A percentile compares a stretch with the other conserved stretches of the same genome.
These are phyloP conservation scores for Pythium aristosporum DNA, from an alignment of 352 stramenopile genomes.

Conservation along the genomic window DNA sequence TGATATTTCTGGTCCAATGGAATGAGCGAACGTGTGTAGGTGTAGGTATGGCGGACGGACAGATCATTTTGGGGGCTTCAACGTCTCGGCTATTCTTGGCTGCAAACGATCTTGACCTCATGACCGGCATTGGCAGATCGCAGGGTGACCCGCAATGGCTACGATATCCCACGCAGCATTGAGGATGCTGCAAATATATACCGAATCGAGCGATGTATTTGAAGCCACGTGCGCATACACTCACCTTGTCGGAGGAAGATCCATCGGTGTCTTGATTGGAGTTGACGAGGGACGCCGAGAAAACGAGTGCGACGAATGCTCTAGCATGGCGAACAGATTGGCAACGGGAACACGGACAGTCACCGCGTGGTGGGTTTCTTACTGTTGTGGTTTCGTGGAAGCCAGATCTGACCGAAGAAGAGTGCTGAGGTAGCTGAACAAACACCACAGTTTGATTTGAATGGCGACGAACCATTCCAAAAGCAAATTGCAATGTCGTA, in stretches of 20 bases:
- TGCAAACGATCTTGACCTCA: slow-evolving; percentile 27
- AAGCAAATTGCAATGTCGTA: neutral
- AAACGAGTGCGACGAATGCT: slow-evolving; percentile 27
- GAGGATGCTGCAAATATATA: neutral
- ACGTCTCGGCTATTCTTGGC: slow-evolving; percentile 7
- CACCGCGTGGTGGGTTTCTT: neutral
- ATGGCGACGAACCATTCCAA: neutral
- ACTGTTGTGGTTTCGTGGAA: slow-evolving; percentile 8
- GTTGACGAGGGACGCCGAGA: slow-evolving; percentile 24
- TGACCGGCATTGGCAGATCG: slow-evolving; percentile 1
- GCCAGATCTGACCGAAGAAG: slow-evolving; percentile 5
- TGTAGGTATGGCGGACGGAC: slow-evolving; percentile 7
- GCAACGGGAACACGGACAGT: neutral
- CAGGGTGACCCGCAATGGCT: slow-evolving; percentile 17
- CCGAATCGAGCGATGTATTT: neutral
- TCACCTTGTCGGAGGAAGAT: slow-evolving; percentile 6
- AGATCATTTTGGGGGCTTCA: slow-evolving; percentile 9
- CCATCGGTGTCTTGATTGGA: neutral
- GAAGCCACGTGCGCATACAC: neutral
- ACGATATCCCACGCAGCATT: slow-evolving; percentile 1
- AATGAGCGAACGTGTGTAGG: slow-evolving; percentile 1
- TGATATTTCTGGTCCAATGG: slow-evolving; percentile 9
- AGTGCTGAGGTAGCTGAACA: slow-evolving; percentile 19
- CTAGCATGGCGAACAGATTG: slow-evolving; percentile 3
- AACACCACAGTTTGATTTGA: neutral